These are phyloP conservation scores for Kwoniella dendrophila DNA, from an alignment of 768 basidiomycete species.

Conservation along the genomic window DNA sequence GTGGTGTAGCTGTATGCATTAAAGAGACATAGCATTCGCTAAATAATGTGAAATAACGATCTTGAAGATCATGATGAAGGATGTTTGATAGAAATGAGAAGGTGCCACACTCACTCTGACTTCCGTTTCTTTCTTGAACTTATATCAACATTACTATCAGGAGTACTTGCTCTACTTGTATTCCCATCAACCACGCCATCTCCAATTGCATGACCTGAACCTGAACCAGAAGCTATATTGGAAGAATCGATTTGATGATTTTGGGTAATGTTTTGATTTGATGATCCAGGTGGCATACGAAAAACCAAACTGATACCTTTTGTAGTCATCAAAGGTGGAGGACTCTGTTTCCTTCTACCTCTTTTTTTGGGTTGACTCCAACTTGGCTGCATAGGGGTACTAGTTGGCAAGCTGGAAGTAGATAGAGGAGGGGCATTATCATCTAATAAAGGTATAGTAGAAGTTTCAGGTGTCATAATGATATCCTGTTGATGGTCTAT, in stretches of 20 bases:
- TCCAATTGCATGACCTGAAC: background rate
- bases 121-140: slow-evolving; percentile 26
- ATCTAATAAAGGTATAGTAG: background rate
- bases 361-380: slow-evolving; percentile 6
- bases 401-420: background rate
- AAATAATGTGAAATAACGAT: background rate
- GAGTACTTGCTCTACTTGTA: slow-evolving; percentile 18
- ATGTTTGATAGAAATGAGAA: background rate
- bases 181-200: too few species aligned
- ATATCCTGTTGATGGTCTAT: background rate
- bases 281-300: slow-evolving; percentile 17
- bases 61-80: background rate
- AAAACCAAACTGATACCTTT: slow-evolving; percentile 29
- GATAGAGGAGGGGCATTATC: background rate
- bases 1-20: background rate
- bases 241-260: too few species aligned
- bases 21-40: too few species aligned
- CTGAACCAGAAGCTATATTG: background rate
- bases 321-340: slow-evolving; percentile 16
- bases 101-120: slow-evolving; percentile 29
- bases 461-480: background rate
- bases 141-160: background rate
- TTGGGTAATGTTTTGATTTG: background rate
- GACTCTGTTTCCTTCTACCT: slow-evolving; percentile 7
- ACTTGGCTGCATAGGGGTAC: background rate